phyloP scores from a whole-genome alignment of 495 filamentous ascomycete genomes.

The Usnea hakonensis region DNA sequence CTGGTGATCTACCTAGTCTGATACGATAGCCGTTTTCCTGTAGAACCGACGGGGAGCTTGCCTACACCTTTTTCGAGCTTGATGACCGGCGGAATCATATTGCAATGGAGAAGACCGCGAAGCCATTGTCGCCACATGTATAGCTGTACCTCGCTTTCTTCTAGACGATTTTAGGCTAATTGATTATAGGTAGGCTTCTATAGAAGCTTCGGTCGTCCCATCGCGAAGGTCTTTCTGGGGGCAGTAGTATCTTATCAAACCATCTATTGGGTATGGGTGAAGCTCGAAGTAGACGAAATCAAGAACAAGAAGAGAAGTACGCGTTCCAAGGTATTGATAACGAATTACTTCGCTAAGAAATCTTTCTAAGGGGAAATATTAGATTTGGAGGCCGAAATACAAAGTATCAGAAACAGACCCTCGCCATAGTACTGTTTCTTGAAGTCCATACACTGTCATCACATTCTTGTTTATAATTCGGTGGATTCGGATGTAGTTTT shows the following conservation, averaged over 20 bases:
- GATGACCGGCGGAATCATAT: too few species aligned
- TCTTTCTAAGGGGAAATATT: constrained; percentile 4
- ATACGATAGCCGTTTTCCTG: too few species aligned
- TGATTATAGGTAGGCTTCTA: constrained; percentile 63
- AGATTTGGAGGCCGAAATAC: constrained; percentile 10
- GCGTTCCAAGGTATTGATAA: not conserved
- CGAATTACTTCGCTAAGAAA: not conserved
- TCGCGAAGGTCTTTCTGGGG: constrained; percentile 77
- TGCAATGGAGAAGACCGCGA: not conserved
- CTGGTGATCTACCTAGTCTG: too few species aligned
- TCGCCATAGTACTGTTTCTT: not conserved
- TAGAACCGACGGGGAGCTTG: too few species aligned
- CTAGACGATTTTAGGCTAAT: not conserved
- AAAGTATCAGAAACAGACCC: not conserved
- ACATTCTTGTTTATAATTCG: not conserved
- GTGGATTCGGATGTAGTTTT: too few species aligned
- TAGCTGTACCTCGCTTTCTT: not conserved
- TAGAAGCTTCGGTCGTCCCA: constrained; percentile 66
- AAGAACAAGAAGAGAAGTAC: constrained; percentile 46
- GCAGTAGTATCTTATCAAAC: constrained; percentile 85
- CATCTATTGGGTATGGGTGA: constrained; percentile 76
- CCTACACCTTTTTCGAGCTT: too few species aligned
- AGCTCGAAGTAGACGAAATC: constrained; percentile 71
- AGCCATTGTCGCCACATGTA: constrained; percentile 20
- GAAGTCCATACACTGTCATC: not conserved